Evolutionary conservation across 2,329 filamentous ascomycete genomes (phyloP).

Genomic region (Simplicillium sp.): DNA sequence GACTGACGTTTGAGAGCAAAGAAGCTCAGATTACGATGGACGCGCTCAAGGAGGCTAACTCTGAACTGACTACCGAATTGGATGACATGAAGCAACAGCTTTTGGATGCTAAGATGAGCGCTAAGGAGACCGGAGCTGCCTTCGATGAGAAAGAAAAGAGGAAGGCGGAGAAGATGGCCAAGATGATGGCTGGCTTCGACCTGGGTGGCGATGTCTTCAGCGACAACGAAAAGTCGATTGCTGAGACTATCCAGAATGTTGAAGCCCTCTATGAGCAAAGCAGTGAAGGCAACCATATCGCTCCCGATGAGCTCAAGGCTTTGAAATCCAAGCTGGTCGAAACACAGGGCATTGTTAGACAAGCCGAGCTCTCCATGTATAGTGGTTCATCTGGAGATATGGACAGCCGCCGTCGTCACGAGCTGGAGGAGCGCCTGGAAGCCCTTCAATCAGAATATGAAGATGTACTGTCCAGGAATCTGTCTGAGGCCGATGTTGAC

Average conservation of each 20-base stretch:
- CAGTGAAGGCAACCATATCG: constrained; percentile 66
- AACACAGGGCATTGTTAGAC: constrained; percentile 84
- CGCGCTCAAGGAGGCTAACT: constrained; percentile 88
- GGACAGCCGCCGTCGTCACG: constrained; percentile 59
- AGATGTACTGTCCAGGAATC: constrained; percentile 67
- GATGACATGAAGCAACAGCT: constrained; percentile 96
- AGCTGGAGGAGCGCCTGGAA: constrained; percentile 68
- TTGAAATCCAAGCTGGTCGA: constrained; percentile 74
- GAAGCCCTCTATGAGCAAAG: constrained; percentile 71
- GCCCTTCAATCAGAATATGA: constrained; percentile 77
- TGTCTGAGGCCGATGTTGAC: constrained; percentile 69
- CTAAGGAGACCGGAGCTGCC: constrained; percentile 83
- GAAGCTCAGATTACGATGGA: constrained; percentile 98
- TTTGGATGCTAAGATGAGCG: constrained; percentile 90
- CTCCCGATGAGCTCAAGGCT: constrained; percentile 70
- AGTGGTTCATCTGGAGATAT: constrained; percentile 55
- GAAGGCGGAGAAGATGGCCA: constrained; percentile 98
- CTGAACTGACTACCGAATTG: constrained; percentile 81
- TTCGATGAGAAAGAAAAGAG: constrained; percentile 97
- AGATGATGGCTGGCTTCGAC: constrained; percentile 99
- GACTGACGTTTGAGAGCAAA: constrained; percentile 85
- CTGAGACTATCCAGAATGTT: constrained; percentile 73
- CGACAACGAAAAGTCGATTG: constrained; percentile 79
- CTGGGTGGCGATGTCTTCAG: constrained; percentile 88
- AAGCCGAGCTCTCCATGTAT: constrained; percentile 80